Conservation (phyloP, 148 eudicot species). For the Nepenthes gracilis region DNA sequence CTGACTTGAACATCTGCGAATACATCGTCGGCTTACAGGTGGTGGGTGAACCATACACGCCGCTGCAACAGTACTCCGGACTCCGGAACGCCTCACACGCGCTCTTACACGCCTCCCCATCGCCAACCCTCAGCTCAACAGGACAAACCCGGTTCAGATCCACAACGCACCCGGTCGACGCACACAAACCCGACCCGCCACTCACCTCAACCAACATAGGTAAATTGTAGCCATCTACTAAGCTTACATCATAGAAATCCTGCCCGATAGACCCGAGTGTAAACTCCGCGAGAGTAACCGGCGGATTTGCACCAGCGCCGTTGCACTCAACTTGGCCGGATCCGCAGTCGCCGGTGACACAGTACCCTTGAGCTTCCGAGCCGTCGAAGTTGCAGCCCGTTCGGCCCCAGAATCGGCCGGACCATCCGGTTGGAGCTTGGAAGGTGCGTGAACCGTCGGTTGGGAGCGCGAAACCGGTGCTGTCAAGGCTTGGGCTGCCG, state of each 20-base stretch:
- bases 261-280: constrained; percentile 44
- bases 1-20: constrained; percentile 64
- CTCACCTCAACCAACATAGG: constrained; percentile 56
- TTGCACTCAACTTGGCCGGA: constrained; percentile 66
- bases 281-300: constrained; percentile 81
- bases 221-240: constrained; percentile 83
- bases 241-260: constrained; percentile 88
- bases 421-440: constrained; percentile 84
- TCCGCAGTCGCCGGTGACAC: constrained; percentile 80
- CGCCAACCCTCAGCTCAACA: constrained; percentile 38
- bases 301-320: constrained; percentile 79
- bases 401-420: constrained; percentile 94
- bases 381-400: constrained; percentile 57
- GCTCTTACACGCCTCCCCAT: constrained; percentile 75
- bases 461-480: constrained; percentile 80
- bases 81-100: constrained; percentile 81
- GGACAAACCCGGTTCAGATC: constrained; percentile 79
- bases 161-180: constrained; percentile 58
- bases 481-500: constrained; percentile 50
- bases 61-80: constrained; percentile 80
- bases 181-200: constrained; percentile 69
- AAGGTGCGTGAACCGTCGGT: constrained; percentile 36
- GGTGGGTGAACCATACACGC: constrained; percentile 58
- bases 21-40: constrained; percentile 59
- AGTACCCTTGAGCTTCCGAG: constrained; percentile 28